Conservation (phyloP, 108 stramenopile species). For the Discostella pseudostelligera region DNA sequence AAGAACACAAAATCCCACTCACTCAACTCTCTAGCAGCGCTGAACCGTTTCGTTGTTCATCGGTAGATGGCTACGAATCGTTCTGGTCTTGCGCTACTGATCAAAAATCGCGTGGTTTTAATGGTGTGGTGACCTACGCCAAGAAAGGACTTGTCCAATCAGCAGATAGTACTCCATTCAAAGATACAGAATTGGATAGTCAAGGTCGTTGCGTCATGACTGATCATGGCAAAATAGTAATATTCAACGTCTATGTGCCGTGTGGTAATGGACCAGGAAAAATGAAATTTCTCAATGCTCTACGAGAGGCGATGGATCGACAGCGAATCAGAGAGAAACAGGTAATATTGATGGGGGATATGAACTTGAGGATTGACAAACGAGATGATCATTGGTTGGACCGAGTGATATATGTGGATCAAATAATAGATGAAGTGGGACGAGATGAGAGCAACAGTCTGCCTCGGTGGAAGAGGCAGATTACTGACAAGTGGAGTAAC, state of each 20-base stretch:
- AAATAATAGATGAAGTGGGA: slow-evolving; percentile 45
- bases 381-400: slow-evolving; percentile 70
- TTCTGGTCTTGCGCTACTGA: slow-evolving; percentile 84
- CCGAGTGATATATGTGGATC: slow-evolving; percentile 56
- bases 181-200: slow-evolving; percentile 66
- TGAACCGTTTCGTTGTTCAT: slow-evolving; percentile 64
- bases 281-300: slow-evolving; percentile 82
- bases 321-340: slow-evolving; percentile 59
- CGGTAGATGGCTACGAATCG: slow-evolving; percentile 67
- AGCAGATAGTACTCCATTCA: slow-evolving; percentile 62
- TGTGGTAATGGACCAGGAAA: slow-evolving; percentile 62
- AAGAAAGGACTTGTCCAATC: slow-evolving; percentile 48
- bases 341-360: slow-evolving; percentile 87
- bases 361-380: slow-evolving; percentile 72
- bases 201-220: slow-evolving; percentile 91
- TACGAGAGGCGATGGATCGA: slow-evolving; percentile 66
- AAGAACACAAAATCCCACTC: slow-evolving; percentile 88
- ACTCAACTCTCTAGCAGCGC: slow-evolving; percentile 58
- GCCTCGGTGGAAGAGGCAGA: slow-evolving; percentile 68
- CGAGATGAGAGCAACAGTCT: slow-evolving; percentile 11
- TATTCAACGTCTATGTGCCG: slow-evolving; percentile 95
- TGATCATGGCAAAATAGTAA: slow-evolving; percentile 81
- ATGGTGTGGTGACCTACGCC: slow-evolving; percentile 90
- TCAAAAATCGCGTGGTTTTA: slow-evolving; percentile 64
- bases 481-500: slow-evolving; percentile 59